phyloP scores from a whole-genome alignment of 2,329 filamentous ascomycete species.

The Fusarium sp. region DNA sequence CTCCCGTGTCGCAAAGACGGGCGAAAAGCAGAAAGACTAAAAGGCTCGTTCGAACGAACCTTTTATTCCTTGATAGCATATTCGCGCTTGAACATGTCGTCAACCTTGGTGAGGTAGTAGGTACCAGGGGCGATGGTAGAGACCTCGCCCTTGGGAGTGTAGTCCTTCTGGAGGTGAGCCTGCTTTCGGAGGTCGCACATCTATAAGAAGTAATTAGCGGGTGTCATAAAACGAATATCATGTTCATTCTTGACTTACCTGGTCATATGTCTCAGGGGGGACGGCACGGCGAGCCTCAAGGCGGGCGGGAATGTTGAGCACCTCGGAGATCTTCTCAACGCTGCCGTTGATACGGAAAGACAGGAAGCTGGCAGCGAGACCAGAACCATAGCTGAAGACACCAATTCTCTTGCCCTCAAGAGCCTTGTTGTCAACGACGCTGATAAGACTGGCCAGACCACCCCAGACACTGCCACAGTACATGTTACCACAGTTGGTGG shows the following conservation, averaged over 20 bases:
- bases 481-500: conserved; percentile 78
- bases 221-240: neutral
- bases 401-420: conserved; percentile 77
- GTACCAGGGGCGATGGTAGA: conserved; percentile 72
- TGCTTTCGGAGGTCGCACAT: conserved; percentile 84
- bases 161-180: conserved; percentile 84
- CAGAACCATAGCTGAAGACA: conserved; percentile 83
- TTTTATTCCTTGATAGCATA: conserved; percentile 78
- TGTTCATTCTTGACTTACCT: conserved; percentile 59
- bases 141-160: conserved; percentile 71
- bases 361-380: conserved; percentile 76
- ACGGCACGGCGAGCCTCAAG: conserved; percentile 73
- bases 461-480: conserved; percentile 78
- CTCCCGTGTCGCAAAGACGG: conserved; percentile 19
- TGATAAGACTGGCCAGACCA: conserved; percentile 76
- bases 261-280: conserved; percentile 76
- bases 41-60: conserved; percentile 3
- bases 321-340: conserved; percentile 72
- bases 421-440: conserved; percentile 67
- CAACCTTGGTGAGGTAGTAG: conserved; percentile 83
- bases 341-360: conserved; percentile 77
- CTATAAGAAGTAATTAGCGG: conserved; percentile 54
- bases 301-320: conserved; percentile 74
- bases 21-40: conserved; percentile 32
- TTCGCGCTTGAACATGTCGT: conserved; percentile 85